Evolutionary conservation across 2,329 filamentous ascomycete genomes (phyloP).

Genomic region (Tympanopsis confertula): DNA sequence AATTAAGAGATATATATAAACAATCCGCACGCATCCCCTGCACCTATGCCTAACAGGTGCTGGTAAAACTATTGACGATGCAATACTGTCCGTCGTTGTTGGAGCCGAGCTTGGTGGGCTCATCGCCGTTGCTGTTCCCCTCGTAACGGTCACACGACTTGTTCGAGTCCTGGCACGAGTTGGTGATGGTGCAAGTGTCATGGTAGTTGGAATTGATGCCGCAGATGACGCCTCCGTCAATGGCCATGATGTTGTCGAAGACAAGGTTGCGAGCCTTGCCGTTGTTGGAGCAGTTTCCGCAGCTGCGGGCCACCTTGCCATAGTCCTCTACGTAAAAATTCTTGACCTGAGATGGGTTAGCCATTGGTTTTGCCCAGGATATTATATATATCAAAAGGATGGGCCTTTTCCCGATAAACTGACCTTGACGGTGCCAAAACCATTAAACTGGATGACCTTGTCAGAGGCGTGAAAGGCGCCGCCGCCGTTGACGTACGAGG

Average conservation of each 20-base stretch:
- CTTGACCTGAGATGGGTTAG: slow-evolving; percentile 10
- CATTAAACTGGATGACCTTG: slow-evolving; percentile 23
- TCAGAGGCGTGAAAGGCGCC: slow-evolving; percentile 18
- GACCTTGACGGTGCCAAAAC: slow-evolving; percentile 13
- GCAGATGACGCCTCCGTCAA: slow-evolving; percentile 11
- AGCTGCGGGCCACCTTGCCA: slow-evolving; percentile 32
- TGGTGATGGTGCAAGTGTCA: slow-evolving; percentile 14
- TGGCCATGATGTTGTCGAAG: slow-evolving; percentile 18
- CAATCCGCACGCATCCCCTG: too few species aligned
- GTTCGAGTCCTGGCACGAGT: slow-evolving; percentile 8
- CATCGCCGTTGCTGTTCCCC: slow-evolving; percentile 9
- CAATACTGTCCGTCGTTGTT: not conserved
- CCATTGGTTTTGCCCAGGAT: not conserved
- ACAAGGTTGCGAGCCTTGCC: slow-evolving; percentile 16
- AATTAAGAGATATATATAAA: too few species aligned
- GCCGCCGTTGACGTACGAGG: slow-evolving; percentile 20
- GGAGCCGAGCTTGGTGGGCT: slow-evolving; percentile 8
- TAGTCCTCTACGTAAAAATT: slow-evolving; percentile 25
- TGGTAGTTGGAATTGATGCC: slow-evolving; percentile 27
- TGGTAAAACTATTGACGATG: too few species aligned
- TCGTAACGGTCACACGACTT: slow-evolving; percentile 10
- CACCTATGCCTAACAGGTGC: too few species aligned
- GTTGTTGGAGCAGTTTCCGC: slow-evolving; percentile 28
- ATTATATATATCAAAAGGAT: not conserved
- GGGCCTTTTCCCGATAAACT: too few species aligned